These are phyloP conservation scores for Mucuna pruriens DNA, from an alignment of 306 rosid genomes.

Conservation along the genomic window DNA sequence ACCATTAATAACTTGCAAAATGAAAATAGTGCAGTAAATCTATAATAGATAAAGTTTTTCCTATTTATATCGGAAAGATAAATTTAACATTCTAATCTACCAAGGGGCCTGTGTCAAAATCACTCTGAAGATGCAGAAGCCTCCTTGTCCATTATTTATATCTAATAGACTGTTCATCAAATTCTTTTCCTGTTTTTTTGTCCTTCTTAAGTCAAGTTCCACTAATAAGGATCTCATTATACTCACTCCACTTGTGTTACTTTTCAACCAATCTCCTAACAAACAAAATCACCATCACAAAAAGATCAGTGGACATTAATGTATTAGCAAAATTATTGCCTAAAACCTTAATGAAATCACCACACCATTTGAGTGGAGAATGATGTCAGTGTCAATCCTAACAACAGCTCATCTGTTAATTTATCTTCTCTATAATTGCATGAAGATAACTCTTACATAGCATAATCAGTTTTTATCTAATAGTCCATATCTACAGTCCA, in stretches of 20 bases:
- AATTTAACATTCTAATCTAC: conserved; percentile 5
- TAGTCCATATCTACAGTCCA: conserved; percentile 3
- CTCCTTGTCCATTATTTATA: neutral
- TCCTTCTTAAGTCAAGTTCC: conserved; percentile 10
- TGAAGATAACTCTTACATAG: conserved; percentile 19
- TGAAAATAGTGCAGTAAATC: neutral
- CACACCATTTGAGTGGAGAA: conserved; percentile 1
- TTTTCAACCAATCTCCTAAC: neutral
- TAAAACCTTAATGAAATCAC: conserved; percentile 15
- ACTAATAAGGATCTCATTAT: conserved; percentile 1
- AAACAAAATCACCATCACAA: conserved; percentile 8
- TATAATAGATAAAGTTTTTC: neutral
- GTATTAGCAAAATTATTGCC: neutral
- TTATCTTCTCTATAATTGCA: conserved; percentile 30
- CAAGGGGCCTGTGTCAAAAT: conserved; percentile 19
- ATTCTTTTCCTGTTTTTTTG: conserved; percentile 13
- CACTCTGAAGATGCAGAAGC: neutral
- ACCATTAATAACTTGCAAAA: neutral
- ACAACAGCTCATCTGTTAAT: conserved; percentile 19
- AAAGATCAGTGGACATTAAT: conserved; percentile 7
- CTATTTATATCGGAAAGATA: conserved; percentile 14
- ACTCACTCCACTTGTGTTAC: neutral
- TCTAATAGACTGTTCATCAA: neutral
- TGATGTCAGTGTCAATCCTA: neutral
- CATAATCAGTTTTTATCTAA: neutral